phyloP scores from a whole-genome alignment of 1,284 basidiomycete genomes.

The Apiotrichum sp. region DNA sequence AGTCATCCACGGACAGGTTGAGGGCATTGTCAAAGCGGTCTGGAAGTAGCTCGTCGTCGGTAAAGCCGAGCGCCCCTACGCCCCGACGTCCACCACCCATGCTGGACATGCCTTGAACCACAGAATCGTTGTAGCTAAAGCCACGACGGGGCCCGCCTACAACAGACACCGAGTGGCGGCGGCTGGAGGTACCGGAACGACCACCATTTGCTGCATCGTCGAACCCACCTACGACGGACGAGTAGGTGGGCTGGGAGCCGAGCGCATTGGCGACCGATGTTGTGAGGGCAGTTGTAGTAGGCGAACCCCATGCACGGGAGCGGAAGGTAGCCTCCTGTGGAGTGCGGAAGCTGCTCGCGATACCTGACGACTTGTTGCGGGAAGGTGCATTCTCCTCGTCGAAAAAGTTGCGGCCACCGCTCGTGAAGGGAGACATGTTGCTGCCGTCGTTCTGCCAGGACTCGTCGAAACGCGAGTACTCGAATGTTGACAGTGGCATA shows the following conservation, averaged over 20 bases:
- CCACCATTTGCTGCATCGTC: constrained; percentile 24
- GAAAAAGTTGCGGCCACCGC: constrained; percentile 21
- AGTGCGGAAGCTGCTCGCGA: constrained; percentile 20
- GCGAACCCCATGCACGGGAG: constrained; percentile 21
- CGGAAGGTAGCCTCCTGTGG: constrained; percentile 23
- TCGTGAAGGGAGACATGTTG: constrained; percentile 42
- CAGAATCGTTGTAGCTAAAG: constrained; percentile 42
- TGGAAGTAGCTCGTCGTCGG: constrained; percentile 70
- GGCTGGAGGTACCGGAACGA: constrained; percentile 63
- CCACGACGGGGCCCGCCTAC: constrained; percentile 50
- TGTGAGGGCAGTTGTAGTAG: constrained; percentile 23
- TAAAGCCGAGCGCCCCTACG: constrained; percentile 48
- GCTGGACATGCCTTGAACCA: constrained; percentile 59
- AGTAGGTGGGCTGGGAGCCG: constrained; percentile 18
- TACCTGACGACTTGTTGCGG: neutral
- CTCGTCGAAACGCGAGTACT: constrained; percentile 22
- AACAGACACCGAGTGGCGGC: constrained; percentile 78
- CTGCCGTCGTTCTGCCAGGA: constrained; percentile 29
- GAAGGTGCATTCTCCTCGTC: constrained; percentile 6
- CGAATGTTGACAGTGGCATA: constrained; percentile 30
- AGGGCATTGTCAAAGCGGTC: constrained; percentile 58
- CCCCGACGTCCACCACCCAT: constrained; percentile 46
- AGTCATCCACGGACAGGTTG: constrained; percentile 55
- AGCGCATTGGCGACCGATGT: constrained; percentile 30
- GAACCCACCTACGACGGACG: constrained; percentile 28